A percentile compares a stretch with the other conserved stretches of the same genome.
Conservation (phyloP, 2,329 filamentous ascomycete genomes). For the Blumeria graminis region DNA sequence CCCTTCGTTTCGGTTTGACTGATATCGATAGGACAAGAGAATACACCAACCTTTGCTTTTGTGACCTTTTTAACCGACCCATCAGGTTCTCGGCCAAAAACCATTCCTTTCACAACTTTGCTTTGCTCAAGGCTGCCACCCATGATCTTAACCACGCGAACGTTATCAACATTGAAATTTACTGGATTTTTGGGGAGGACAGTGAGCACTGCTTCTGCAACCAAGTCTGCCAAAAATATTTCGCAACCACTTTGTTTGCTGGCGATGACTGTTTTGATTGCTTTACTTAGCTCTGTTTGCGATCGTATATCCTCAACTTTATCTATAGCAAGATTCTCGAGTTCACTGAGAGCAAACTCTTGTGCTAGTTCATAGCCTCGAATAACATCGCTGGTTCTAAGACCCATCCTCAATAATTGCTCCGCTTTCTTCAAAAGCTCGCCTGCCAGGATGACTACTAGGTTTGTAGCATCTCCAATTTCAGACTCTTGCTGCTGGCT, state of each 20-base stretch:
- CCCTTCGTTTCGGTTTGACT: constrained; percentile 98
- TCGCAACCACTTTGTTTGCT: constrained; percentile 94
- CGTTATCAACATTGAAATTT: constrained; percentile 98
- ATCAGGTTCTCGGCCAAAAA: constrained; percentile 89
- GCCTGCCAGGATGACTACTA: constrained; percentile 87
- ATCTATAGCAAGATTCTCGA: constrained; percentile 80
- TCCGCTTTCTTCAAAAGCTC: constrained; percentile 94
- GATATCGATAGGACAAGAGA: constrained; percentile 84
- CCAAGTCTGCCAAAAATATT: constrained; percentile 63
- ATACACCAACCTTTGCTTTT: constrained; percentile 91
- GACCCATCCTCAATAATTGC: constrained; percentile 82
- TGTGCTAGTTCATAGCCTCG: constrained; percentile 90
- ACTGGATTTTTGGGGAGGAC: constrained; percentile 86
- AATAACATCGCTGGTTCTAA: constrained; percentile 96
- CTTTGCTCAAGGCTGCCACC: constrained; percentile 87
- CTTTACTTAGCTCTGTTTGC: constrained; percentile 72
- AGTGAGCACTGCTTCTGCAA: constrained; percentile 63
- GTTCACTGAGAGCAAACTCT: constrained; percentile 56
- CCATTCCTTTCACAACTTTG: constrained; percentile 90
- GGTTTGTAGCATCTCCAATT: constrained; percentile 95
- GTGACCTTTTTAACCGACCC: constrained; percentile 71
- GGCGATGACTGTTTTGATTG: constrained; percentile 79
- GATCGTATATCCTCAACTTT: constrained; percentile 67
- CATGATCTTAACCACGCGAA: constrained; percentile 99
- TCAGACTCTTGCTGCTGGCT: constrained; percentile 96